These are phyloP conservation scores for Apocynum venetum DNA, from an alignment of 257 asterid genomes.

Conservation along the genomic window DNA sequence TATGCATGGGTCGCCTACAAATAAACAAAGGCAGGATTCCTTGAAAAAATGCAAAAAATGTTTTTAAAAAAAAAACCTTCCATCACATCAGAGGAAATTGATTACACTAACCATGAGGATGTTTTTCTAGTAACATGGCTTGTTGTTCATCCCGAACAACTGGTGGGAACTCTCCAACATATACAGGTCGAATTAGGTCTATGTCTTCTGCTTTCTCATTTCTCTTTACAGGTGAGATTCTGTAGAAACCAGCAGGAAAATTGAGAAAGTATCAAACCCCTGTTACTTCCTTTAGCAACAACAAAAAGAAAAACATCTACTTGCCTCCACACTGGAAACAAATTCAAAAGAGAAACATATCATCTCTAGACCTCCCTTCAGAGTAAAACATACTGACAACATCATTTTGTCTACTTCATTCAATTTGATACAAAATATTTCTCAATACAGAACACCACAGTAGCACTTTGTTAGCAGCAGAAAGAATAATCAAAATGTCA, in stretches of 20 bases:
- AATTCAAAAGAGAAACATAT: neutral
- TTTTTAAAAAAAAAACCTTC: neutral
- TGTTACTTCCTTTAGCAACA: neutral
- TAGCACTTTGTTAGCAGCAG: no score
- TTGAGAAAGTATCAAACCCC: neutral
- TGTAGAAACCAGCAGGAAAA: constrained; percentile 29
- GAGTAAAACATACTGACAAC: no score
- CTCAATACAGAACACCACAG: no score
- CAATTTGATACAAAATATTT: no score
- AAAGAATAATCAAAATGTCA: no score
- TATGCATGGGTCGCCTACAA: constrained; percentile 53
- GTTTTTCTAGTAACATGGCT: constrained; percentile 40
- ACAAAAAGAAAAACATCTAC: neutral
- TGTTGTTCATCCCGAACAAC: constrained; percentile 82
- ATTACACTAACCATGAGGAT: constrained; percentile 54
- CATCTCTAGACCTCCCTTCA: no score
- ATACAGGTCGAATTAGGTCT: constrained; percentile 61
- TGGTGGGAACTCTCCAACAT: constrained; percentile 88
- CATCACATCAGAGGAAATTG: neutral
- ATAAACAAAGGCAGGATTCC: constrained; percentile 15
- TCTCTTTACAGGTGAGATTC: constrained; percentile 55
- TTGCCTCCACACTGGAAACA: neutral
- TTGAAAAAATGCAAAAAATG: constrained; percentile 5
- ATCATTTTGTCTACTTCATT: no score
- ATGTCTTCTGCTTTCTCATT: constrained; percentile 53